Conservation (phyloP, 169 alveolate species). For the Plasmodium inui region DNA sequence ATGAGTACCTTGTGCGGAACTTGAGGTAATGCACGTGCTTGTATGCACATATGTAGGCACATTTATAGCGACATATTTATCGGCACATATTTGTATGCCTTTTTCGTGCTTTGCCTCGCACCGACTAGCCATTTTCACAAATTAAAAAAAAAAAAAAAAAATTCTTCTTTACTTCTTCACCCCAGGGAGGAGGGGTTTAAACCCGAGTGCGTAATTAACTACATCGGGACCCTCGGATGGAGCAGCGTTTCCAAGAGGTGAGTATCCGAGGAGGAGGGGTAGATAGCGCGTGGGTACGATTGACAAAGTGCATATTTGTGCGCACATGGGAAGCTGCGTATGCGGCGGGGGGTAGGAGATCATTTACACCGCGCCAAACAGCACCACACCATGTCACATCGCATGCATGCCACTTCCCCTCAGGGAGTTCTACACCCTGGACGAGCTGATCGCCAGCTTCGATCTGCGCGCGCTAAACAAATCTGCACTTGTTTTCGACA, state of each 20-base stretch:
- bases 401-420: background rate
- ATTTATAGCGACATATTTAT: background rate
- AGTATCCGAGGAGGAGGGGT: background rate
- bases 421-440: constrained; percentile 68
- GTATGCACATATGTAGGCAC: background rate
- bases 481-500: constrained; percentile 64
- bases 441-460: constrained; percentile 27
- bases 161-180: background rate
- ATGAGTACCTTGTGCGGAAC: constrained; percentile 45
- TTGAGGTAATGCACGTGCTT: constrained; percentile 22
- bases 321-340: background rate
- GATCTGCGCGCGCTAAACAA: constrained; percentile 34
- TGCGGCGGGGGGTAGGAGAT: background rate
- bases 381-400: background rate
- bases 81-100: background rate
- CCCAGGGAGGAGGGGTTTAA: constrained; percentile 62
- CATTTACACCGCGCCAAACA: background rate
- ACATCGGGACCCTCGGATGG: constrained; percentile 69
- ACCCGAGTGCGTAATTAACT: constrained; percentile 61
- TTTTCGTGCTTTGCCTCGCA: background rate
- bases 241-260: constrained; percentile 55
- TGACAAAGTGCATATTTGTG: background rate
- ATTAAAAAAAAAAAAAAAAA: background rate
- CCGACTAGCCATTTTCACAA: background rate
- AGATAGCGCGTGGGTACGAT: background rate